These are phyloP conservation scores for Populus tomentosa DNA, from an alignment of 441 rosid species.

Conservation along the genomic window DNA sequence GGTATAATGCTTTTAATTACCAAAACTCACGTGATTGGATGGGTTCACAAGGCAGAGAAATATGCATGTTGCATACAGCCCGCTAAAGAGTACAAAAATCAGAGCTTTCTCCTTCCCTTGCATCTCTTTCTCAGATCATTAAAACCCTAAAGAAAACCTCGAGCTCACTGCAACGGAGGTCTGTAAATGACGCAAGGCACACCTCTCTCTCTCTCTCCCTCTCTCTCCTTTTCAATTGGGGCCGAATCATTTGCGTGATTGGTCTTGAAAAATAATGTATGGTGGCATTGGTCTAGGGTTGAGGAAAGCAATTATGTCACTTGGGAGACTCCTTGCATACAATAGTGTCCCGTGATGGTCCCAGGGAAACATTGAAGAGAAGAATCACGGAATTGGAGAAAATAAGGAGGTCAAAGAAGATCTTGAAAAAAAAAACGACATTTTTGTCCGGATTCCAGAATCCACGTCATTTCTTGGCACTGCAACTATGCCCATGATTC, in stretches of 20 bases:
- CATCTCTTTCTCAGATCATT: too few species aligned
- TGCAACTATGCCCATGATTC: slow-evolving; percentile 72
- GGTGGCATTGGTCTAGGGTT: slow-evolving; percentile 17
- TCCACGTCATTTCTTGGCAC: slow-evolving; percentile 66
- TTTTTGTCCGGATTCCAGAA: slow-evolving; percentile 78
- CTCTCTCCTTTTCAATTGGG: not conserved
- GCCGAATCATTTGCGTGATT: not conserved
- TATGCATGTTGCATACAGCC: too few species aligned
- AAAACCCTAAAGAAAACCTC: too few species aligned
- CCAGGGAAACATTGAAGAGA: slow-evolving; percentile 55
- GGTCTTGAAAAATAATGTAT: slow-evolving; percentile 26
- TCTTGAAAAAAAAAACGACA: slow-evolving; percentile 46
- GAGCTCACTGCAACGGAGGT: too few species aligned
- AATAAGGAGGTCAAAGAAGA: slow-evolving; percentile 43
- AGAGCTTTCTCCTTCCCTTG: too few species aligned
- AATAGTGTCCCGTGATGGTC: slow-evolving; percentile 36
- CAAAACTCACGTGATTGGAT: too few species aligned
- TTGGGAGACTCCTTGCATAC: slow-evolving; percentile 41
- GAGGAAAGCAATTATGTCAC: slow-evolving; percentile 20
- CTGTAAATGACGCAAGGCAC: too few species aligned
- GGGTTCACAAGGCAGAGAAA: too few species aligned
- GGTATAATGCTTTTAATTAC: too few species aligned
- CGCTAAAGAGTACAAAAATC: too few species aligned
- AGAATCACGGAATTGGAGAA: slow-evolving; percentile 53
- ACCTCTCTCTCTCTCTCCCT: too few species aligned